A percentile compares a stretch with the other conserved stretches of the same genome.
phyloP scores from a whole-genome alignment of 2,329 filamentous ascomycete genomes.

The Fusarium phyllophilum region DNA sequence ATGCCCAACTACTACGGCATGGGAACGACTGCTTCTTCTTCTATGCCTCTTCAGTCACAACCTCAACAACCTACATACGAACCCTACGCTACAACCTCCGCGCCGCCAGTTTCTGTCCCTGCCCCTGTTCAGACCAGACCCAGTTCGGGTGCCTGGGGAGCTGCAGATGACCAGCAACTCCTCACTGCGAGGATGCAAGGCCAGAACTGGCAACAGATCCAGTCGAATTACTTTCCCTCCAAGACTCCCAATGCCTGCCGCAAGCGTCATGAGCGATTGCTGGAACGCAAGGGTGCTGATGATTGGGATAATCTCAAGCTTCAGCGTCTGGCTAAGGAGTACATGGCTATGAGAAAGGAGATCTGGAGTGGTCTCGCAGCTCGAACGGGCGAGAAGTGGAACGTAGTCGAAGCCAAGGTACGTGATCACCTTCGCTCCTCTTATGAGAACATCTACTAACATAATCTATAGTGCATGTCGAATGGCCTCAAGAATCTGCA shows the following conservation, averaged over 20 bases:
- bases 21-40: constrained; percentile 48
- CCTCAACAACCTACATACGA: constrained; percentile 52
- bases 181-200: constrained; percentile 77
- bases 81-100: constrained; percentile 49
- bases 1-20: constrained; percentile 56
- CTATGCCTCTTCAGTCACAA: constrained; percentile 47
- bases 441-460: neutral
- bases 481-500: constrained; percentile 85
- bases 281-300: constrained; percentile 78
- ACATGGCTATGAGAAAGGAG: constrained; percentile 81
- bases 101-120: constrained; percentile 48
- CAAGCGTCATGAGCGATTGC: constrained; percentile 86
- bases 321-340: constrained; percentile 78
- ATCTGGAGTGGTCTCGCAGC: constrained; percentile 82
- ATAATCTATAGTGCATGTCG: constrained; percentile 75
- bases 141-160: constrained; percentile 76
- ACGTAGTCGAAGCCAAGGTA: constrained; percentile 71
- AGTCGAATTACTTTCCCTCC: constrained; percentile 76
- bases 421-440: constrained; percentile 13
- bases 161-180: constrained; percentile 78
- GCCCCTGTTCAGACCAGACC: constrained; percentile 63
- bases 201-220: constrained; percentile 86
- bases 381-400: constrained; percentile 86
- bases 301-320: constrained; percentile 83
- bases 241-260: constrained; percentile 88